Evolutionary conservation across 495 filamentous ascomycete genomes (phyloP).

Genomic region (Aspergillus taichungensis): DNA sequence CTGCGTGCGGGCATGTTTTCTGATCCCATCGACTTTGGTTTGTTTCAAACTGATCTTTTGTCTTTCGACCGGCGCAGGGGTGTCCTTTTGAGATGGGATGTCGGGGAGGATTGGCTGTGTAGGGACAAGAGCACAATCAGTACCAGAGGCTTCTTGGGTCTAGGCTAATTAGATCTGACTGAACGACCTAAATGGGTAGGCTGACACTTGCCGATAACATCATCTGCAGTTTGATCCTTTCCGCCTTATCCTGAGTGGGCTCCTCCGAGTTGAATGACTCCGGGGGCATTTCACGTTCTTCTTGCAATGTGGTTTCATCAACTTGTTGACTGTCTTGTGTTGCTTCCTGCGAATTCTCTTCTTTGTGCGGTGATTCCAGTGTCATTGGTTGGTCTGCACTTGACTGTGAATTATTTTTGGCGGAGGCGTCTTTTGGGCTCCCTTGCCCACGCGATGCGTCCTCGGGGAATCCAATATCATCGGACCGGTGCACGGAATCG

Average conservation of each 20-base stretch:
- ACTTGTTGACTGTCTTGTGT: no score
- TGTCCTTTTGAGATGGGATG: neutral
- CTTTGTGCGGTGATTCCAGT: no score
- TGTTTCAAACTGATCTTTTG: slow-evolving; percentile 4
- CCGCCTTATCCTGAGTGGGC: slow-evolving; percentile 15
- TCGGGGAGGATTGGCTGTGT: slow-evolving; percentile 13
- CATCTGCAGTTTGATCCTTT: slow-evolving; percentile 13
- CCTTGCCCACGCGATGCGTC: slow-evolving; percentile 1
- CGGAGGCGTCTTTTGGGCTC: neutral
- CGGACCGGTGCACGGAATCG: slow-evolving; percentile 10
- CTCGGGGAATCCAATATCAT: slow-evolving; percentile 17
- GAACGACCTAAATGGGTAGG: neutral
- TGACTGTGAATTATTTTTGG: no score
- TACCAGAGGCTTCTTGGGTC: slow-evolving; percentile 7
- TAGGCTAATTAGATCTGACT: slow-evolving; percentile 3
- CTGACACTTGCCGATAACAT: slow-evolving; percentile 17
- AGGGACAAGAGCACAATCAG: slow-evolving; percentile 13
- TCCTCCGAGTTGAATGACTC: slow-evolving; percentile 3
- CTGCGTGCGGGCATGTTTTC: neutral
- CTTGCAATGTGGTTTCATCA: no score
- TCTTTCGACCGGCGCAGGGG: neutral
- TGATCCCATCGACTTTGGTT: slow-evolving; percentile 8
- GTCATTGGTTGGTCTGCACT: no score
- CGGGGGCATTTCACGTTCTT: no score
- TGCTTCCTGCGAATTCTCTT: no score